Evolutionary conservation across 208 protist species (phyloP), one percentile per base, ranked within the genome.

Genomic region (Acanthamoeba rhysodes): DNA sequence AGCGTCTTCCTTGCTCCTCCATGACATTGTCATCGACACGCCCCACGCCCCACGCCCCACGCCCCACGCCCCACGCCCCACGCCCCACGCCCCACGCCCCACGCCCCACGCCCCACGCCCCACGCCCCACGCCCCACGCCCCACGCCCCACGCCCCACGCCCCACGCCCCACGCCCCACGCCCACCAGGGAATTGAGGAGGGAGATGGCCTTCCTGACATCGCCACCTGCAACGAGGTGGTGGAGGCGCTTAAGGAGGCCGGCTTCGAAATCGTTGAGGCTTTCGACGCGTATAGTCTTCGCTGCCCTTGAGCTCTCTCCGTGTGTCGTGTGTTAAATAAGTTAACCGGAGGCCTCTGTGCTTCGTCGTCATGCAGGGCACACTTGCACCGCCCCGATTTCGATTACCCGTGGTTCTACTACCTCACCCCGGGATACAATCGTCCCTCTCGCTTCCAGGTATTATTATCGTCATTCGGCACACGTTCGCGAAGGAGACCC

Each of bases 141-240:
- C n/a, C n/a, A n/a, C n/a, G n/a, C n/a, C n/a, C n/a, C n/a, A n/a
- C n/a, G n/a, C n/a, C n/a, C n/a, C n/a, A n/a, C n/a, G n/a, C n/a
- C n/a, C n/a, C n/a, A n/a, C n/a, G n/a, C n/a, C n/a, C n/a, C n/a
- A n/a, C n/a, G n/a, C n/a, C n/a, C n/a, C n/a, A n/a, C n/a, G n/a
- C n/a, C n/a, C n/a, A 14, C 20, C 9, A 24, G 29, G 72, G 72
- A 92, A 99, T 99, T 93, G 98, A 99, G 97, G 95, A 99, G 37
- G 99, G 99, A 57, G 97, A 99, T 94, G 98, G 98, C 90, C 97
- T 99, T 53, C 98, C 99, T 45, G 97, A 97, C 90, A 96, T 99
- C 93, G 97, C 98, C 90, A 98, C 97, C 62, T 96, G 95, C 68
- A 95, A 96, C 59, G 96, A 98, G 78, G 97, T 98, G 66, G 10